Evolutionary conservation across 2,329 filamentous ascomycete genomes (phyloP).

Genomic region (Coccinonectria pachysandricola): DNA sequence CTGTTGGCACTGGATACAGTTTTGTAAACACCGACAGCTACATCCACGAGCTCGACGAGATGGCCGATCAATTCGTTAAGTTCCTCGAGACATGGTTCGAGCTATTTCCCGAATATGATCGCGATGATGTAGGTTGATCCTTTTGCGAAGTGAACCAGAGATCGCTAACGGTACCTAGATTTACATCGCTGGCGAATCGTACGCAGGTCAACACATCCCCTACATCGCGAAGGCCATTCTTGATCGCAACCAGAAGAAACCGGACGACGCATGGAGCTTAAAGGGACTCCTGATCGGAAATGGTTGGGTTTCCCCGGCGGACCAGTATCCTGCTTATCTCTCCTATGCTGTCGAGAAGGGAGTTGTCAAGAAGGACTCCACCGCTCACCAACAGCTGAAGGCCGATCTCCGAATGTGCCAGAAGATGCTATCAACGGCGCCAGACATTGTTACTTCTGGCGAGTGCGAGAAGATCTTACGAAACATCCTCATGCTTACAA

Average conservation of each 20-base stretch:
- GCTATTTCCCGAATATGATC: constrained; percentile 82
- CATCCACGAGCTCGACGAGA: constrained; percentile 72
- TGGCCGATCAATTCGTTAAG: constrained; percentile 77
- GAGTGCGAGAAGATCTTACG: constrained; percentile 71
- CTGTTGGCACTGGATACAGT: constrained; percentile 92
- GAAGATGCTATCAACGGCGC: constrained; percentile 40
- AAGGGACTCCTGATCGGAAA: constrained; percentile 88
- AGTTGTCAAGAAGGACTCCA: constrained; percentile 57
- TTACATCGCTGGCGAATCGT: constrained; percentile 93
- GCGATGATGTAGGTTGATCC: constrained; percentile 67
- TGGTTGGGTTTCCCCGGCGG: constrained; percentile 84
- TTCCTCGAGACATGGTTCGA: constrained; percentile 90
- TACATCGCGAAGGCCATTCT: constrained; percentile 91
- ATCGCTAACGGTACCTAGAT: constrained; percentile 49
- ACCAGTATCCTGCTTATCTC: constrained; percentile 85
- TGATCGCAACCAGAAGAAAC: constrained; percentile 64
- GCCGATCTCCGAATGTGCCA: constrained; percentile 59
- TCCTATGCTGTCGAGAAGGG: constrained; percentile 69
- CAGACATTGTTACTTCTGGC: constrained; percentile 49
- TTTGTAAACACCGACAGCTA: constrained; percentile 88
- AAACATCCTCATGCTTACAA: constrained; percentile 58
- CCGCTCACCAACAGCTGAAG: constrained; percentile 55
- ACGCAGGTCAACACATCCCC: constrained; percentile 92
- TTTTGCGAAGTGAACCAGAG: too few relatives aligned
- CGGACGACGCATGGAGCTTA: constrained; percentile 56